phyloP scores from a whole-genome alignment of 2,329 filamentous ascomycete genomes.

The Tolypocladium ophioglossoides region DNA sequence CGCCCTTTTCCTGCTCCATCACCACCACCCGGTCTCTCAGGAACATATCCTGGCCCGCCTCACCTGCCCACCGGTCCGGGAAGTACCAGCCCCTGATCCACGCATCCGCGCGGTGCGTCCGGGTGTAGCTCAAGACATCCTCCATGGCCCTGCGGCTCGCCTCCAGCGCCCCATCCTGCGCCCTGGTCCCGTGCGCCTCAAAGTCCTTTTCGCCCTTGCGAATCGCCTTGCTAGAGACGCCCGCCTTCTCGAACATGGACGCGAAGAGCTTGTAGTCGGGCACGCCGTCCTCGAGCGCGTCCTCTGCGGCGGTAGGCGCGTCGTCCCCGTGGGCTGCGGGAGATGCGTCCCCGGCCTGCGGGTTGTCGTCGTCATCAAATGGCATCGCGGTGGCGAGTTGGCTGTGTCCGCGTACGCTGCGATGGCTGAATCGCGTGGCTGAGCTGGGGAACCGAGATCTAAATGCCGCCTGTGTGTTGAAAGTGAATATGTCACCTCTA shows the following conservation, averaged over 20 bases:
- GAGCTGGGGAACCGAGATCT: no score
- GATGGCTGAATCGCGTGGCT: background rate
- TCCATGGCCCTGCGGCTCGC: conserved; percentile 82
- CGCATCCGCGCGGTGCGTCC: conserved; percentile 60
- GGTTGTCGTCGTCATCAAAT: conserved; percentile 34
- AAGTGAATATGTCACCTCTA: background rate
- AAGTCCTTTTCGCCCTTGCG: conserved; percentile 97
- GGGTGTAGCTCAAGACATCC: conserved; percentile 67
- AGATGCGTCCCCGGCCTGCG: conserved; percentile 11
- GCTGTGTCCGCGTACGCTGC: background rate
- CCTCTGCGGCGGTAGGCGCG: conserved; percentile 28
- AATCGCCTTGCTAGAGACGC: conserved; percentile 52
- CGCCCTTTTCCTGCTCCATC: conserved; percentile 61
- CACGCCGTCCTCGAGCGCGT: conserved; percentile 64
- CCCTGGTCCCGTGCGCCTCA: conserved; percentile 78
- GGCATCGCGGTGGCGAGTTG: conserved; percentile 18
- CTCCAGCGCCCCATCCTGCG: conserved; percentile 69
- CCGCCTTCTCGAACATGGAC: conserved; percentile 38
- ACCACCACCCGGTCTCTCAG: conserved; percentile 46
- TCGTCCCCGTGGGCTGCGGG: conserved; percentile 14
- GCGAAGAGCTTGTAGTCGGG: conserved; percentile 76
- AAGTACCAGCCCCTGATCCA: conserved; percentile 65
- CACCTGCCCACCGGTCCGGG: conserved; percentile 41
- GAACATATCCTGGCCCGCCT: conserved; percentile 13
- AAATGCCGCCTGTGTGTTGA: background rate